Evolutionary conservation across 2,329 filamentous ascomycete species (phyloP), one percentile per base, ranked within the genome.

Genomic region (Dactylellina drechsleri): DNA sequence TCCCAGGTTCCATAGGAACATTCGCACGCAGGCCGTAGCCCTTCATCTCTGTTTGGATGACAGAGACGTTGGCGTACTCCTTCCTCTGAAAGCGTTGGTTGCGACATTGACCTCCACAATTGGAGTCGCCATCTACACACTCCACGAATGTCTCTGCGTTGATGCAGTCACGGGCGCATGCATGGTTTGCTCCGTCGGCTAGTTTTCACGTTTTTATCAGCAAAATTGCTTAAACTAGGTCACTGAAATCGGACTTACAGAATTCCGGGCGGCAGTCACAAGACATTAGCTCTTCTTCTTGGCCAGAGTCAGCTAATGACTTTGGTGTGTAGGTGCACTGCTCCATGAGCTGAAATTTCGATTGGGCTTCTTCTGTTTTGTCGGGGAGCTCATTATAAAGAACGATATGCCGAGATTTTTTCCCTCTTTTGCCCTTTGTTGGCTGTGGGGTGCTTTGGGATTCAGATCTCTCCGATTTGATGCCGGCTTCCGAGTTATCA

Each of bases 61-160:
- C 94, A 1, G 93, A 91, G 72, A 99, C 95, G 78, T 91, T 84
- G 80, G 94, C 93, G 81, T 95, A 98, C 80, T 96, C 88, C 82
- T 90, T 93, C 79, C 89, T 90, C 82, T 96, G 92, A 80, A 99
- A 98, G 75, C 95, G 90, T 82, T 97, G 93, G 81, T 99, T 99
- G 82, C 96, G 92, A 82, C 95, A 99, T 57, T 88, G 88, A 43
- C 88, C 85, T 65, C 93, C 93, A 82, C 95, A 99, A 80, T 92
- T 92, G 82, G 93, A 95, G 78, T 93, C 91, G 76, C 88, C 88
- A 77, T 86, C 85, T 41, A 92, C 87, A 81, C 95, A 99, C 84
- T 99, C 95, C 88, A 98, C 97, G 83, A 97, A 98, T 71, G 94
- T 98, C 70, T 92, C 92, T 80, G 95, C 91, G 82, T 99, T 99